Evolutionary conservation across 768 basidiomycete species (phyloP), one percentile per base, ranked within the genome.

Genomic region (Ramaria rubella): DNA sequence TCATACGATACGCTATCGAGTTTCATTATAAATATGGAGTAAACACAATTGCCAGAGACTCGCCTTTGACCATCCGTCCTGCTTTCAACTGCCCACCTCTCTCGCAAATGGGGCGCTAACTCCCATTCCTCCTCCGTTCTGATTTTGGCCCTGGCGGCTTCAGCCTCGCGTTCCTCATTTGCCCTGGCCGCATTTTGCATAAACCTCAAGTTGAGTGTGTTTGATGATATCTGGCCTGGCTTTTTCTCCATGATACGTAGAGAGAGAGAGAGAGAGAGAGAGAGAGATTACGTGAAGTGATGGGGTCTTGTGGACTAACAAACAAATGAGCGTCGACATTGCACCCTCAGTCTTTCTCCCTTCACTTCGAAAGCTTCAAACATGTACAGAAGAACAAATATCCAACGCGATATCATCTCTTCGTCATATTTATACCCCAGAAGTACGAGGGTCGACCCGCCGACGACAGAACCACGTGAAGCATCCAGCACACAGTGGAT

Each of bases 361-460:
- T 63, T 70, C 1, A 63, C 65, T 24, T 61, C 75, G 4, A n/a
- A 65, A 15, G 57, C 69, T 42, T 11, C 24, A 55, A 21, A 19
- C 34, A 5, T n/a, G 34, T 27, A 26, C 52, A 4, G 38, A 19
- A 2, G 29, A 19, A 45, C 69, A 70, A 19, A 71, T 88, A 17
- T 60, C 64, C n/a, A 68, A 74, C 12, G 71, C 75, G 4, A 61
- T 88, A 12, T 59, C 63, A 23, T 83, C 81, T 59, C 73, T 90
- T 11, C 74, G 74, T 3, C 58, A 61, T 7, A 67, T 88, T 12
- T 89, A 83, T 68, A 79, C 34, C 49, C 86, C 88, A 2, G 75
- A 75, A 34, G 80, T 89, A 1, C 77, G 82, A 38, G 84, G 83
- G 8, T 80, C 79, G 21, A 51, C 27, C 1, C 76, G 77, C 19